Base-by-base conservation (phyloP, 495 filamentous ascomycete species). In the Terfezia boudieri region DNA sequence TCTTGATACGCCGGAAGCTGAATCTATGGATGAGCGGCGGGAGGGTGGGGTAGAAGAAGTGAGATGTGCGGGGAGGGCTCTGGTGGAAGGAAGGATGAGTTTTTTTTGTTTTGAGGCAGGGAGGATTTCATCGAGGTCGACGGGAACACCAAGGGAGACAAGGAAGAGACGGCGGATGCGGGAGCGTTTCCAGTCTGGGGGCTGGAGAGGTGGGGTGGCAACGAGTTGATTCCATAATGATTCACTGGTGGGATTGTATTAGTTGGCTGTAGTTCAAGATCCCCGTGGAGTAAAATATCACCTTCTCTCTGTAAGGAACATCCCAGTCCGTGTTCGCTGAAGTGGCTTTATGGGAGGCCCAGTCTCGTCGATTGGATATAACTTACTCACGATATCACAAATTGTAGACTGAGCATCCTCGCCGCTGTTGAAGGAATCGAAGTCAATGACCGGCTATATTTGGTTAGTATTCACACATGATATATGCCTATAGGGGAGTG, bases 51-150 rank as follows among this genome's bases (percentile, higher is more conserved):
- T 52, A 59, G 20, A 14, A 56, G 65, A 4, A 11, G 26, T 32
- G 59, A 59, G 9, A 59, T 43, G 10, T 58, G 56, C 50, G 55
- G 63, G 58, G 50, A 71, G 68, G 14, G 81, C 68, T 61, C 82
- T 77, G 52, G 90, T 79, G 2, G 84, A 90, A 8, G 90, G 92
- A 4, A 99, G 75, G 17, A 99, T 74, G 23, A 99, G 80, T 62
- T 96, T 94, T 74, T 96, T 96, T 65, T 96, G 92, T 68, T 94
- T 95, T 37, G 84, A 89, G 2, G 88, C 84, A 2, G 90, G 90
- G 17, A 96, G 76, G 57, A 96, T 95, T 70, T 96, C 90, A 67
- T 99, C 90, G 2, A 99, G 74, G 60, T 99, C 90, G 50, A 99
- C 82, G 6, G 90, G 90, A 1, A 99, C 90, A 14, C 90, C 90